Conservation (phyloP, 805 yeast genomes). For the Saccharomycopsis capsularis region DNA sequence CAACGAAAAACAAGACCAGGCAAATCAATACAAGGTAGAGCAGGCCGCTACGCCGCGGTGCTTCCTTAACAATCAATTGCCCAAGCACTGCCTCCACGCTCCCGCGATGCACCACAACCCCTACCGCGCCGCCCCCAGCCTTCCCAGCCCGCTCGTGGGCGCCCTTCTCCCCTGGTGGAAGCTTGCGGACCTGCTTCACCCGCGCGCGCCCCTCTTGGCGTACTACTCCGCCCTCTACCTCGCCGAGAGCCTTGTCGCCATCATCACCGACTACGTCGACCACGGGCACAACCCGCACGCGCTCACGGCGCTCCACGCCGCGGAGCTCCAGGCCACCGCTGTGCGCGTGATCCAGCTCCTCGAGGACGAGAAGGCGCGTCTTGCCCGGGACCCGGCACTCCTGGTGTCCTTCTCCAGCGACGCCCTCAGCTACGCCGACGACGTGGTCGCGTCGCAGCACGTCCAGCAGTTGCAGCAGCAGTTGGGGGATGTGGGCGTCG, state of each 20-base stretch:
- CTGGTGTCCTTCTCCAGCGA: not conserved
- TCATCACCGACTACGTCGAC: conserved; percentile 1
- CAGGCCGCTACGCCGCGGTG: too few species aligned
- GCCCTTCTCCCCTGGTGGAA: not conserved
- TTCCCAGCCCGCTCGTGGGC: not conserved
- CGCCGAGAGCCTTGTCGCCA: not conserved
- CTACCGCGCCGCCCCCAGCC: not conserved
- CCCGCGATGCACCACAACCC: too few species aligned
- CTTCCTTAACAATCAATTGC: too few species aligned
- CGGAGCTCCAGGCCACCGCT: not conserved
- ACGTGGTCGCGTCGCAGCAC: not conserved
- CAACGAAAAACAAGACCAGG: too few species aligned
- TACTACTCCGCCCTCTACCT: conserved; percentile 1
- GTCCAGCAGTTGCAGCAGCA: not conserved
- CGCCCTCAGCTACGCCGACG: not conserved
- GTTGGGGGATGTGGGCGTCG: not conserved
- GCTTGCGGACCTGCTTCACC: not conserved
- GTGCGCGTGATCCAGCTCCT: not conserved
- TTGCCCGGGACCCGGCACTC: not conserved
- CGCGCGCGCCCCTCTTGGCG: not conserved
- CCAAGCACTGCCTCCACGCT: too few species aligned
- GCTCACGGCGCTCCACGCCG: conserved; percentile 1
- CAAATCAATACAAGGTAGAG: too few species aligned
- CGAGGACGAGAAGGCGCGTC: not conserved
- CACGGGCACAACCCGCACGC: not conserved